Evolutionary conservation across 2,329 filamentous ascomycete species (phyloP), one percentile per base, ranked within the genome.

Genomic region (Colletotrichum melonis): DNA sequence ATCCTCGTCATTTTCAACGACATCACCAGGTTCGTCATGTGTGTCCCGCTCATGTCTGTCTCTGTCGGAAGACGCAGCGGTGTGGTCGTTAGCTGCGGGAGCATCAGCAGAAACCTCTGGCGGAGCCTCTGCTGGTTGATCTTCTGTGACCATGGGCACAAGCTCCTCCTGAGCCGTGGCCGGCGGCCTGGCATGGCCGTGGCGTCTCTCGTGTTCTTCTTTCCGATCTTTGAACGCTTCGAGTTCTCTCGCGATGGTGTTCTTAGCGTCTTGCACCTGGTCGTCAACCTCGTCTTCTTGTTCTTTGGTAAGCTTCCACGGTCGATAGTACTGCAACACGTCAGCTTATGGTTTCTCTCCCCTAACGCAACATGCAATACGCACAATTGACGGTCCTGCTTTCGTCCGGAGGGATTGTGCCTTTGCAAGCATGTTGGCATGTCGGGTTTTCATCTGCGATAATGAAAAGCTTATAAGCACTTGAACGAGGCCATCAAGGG

Each of bases 1-100:
- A 79, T 98, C 95, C 84, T 95, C 94, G 67, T 93, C 94, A 81
- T 95, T 93, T 67, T 97, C 91, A 76, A 97, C 88, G 69, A 96
- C 92, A 78, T 95, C 94, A 66, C 91, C 93, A 63, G 89, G 88
- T 75, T 95, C 92, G 78, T 95, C 93, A 73, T 93, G 88, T 77
- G 88, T 80, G 72, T 86, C 86, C 78, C 82, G 86, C 69, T 85
- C 82, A 63, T 80, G 79, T 35, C 75, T 78, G 57, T 67, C 75
- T 74, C 79, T 81, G 69, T 75, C 76, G 66, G 76, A 76, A 63
- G 77, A 76, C 67, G 78, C 59, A 65, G 78, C 74, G 66, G 78
- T 76, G 78, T 85, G 81, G 81, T 84, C 81, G 82, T 82, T 76
- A 74, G 82, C 80, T 79, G 79, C 78, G 75, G 77, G 76, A 74